Evolutionary conservation across 2,329 filamentous ascomycete species (phyloP).

Genomic region (Pezizomycotina sp.): DNA sequence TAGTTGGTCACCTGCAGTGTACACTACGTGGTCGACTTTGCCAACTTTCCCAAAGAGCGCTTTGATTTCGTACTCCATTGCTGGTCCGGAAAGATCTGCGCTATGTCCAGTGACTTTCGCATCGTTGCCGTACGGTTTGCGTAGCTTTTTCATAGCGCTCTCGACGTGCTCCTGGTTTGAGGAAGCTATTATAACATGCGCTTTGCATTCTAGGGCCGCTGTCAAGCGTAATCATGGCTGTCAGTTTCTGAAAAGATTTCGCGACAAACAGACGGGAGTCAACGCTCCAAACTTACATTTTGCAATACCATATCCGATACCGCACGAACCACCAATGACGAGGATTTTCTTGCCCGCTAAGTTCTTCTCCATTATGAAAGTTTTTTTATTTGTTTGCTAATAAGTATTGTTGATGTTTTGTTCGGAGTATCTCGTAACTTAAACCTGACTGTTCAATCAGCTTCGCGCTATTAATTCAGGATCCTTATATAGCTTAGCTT

Average conservation of each 20-base stretch:
- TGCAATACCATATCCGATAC: conserved; percentile 46
- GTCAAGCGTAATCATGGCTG: too few relatives aligned
- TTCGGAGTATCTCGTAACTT: too few relatives aligned
- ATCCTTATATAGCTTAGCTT: too few relatives aligned
- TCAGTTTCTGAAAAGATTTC: too few relatives aligned
- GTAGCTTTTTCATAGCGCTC: conserved; percentile 33
- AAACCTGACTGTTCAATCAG: too few relatives aligned
- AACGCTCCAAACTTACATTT: too few relatives aligned
- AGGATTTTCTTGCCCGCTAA: conserved; percentile 35
- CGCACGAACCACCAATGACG: conserved; percentile 46
- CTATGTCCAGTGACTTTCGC: conserved; percentile 32
- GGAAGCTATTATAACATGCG: conserved; percentile 43
- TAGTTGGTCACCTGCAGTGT: conserved; percentile 39
- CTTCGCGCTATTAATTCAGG: too few relatives aligned
- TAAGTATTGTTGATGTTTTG: too few relatives aligned
- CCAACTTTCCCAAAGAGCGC: conserved; percentile 31
- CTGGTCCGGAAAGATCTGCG: conserved; percentile 35
- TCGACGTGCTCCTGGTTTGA: conserved; percentile 38
- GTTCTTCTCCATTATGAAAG: too few relatives aligned
- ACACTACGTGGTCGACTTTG: conserved; percentile 40
- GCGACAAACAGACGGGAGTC: too few relatives aligned
- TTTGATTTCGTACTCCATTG: conserved; percentile 35
- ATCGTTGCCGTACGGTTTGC: conserved; percentile 32
- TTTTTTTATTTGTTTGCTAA: too few relatives aligned
- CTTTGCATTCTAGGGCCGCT: conserved; percentile 39